Evolutionary conservation across 2,329 filamentous ascomycete genomes (phyloP).

Genomic region (Chalara sp.): DNA sequence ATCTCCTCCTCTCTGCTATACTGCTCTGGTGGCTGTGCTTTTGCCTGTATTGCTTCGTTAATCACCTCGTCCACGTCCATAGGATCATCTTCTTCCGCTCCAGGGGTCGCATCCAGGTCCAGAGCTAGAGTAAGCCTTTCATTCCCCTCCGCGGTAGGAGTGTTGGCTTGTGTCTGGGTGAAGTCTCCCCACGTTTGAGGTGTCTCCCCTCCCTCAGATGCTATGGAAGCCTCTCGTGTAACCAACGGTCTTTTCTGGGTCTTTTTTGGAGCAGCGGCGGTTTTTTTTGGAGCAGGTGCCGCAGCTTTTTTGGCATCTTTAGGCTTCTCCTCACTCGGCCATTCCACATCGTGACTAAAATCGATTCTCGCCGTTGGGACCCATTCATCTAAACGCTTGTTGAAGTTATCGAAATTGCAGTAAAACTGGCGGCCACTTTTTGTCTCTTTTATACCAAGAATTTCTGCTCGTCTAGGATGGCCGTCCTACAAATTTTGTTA

Average conservation of each 20-base stretch:
- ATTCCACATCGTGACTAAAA: conserved; percentile 86
- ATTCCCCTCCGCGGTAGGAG: conserved; percentile 21
- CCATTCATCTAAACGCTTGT: conserved; percentile 59
- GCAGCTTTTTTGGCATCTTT: conserved; percentile 71
- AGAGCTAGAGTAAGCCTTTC: conserved; percentile 19
- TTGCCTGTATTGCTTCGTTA: conserved; percentile 18
- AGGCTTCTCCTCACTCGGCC: conserved; percentile 75
- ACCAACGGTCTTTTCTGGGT: conserved; percentile 31
- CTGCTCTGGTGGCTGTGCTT: conserved; percentile 28
- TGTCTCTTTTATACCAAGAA: conserved; percentile 86
- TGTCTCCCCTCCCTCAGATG: conserved; percentile 23
- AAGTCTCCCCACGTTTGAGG: conserved; percentile 26
- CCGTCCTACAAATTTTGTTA: conserved; percentile 52
- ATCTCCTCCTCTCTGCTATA: conserved; percentile 88
- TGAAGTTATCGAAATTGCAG: conserved; percentile 27
- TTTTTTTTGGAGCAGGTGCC: conserved; percentile 36
- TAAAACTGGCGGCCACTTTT: conserved; percentile 63
- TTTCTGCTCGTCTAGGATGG: conserved; percentile 84
- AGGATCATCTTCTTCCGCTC: conserved; percentile 29
- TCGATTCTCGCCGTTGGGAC: conserved; percentile 77
- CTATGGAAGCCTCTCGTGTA: conserved; percentile 26
- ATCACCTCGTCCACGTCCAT: conserved; percentile 45
- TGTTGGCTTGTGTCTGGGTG: conserved; percentile 21
- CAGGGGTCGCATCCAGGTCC: conserved; percentile 25
- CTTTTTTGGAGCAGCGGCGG: conserved; percentile 27